phyloP scores from a whole-genome alignment of 768 basidiomycete species.

The Coprinopsis sp. region DNA sequence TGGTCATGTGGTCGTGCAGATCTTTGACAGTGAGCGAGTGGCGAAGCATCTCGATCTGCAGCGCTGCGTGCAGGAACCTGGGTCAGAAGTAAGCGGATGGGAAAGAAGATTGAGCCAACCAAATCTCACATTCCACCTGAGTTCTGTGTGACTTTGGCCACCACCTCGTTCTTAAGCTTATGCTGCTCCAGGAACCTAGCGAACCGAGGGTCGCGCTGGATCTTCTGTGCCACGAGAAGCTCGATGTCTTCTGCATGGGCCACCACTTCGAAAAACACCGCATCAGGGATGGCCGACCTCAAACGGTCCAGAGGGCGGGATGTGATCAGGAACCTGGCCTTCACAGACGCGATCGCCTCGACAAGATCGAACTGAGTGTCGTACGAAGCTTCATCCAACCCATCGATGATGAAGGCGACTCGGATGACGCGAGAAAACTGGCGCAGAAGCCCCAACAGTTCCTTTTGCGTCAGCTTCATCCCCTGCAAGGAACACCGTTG shows the following conservation, averaged over 20 bases:
- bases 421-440: background rate
- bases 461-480: background rate
- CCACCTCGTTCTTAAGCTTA: background rate
- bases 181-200: background rate
- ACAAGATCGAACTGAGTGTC: conserved; percentile 1
- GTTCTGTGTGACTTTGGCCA: background rate
- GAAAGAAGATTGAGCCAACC: no score
- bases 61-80: conserved; percentile 4
- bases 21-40: background rate
- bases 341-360: background rate
- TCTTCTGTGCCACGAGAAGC: background rate
- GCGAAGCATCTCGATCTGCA: conserved; percentile 1
- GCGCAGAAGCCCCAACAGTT: background rate
- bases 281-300: background rate
- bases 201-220: background rate
- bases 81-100: background rate
- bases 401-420: background rate
- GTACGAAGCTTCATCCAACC: conserved; percentile 1
- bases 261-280: background rate
- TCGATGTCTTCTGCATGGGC: conserved; percentile 1
- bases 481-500: background rate
- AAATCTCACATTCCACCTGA: conserved; percentile 4
- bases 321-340: background rate
- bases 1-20: background rate
- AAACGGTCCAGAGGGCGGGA: background rate